Evolutionary conservation across 257 asterid species (phyloP).

Genomic region (Haberlea rhodopensis): DNA sequence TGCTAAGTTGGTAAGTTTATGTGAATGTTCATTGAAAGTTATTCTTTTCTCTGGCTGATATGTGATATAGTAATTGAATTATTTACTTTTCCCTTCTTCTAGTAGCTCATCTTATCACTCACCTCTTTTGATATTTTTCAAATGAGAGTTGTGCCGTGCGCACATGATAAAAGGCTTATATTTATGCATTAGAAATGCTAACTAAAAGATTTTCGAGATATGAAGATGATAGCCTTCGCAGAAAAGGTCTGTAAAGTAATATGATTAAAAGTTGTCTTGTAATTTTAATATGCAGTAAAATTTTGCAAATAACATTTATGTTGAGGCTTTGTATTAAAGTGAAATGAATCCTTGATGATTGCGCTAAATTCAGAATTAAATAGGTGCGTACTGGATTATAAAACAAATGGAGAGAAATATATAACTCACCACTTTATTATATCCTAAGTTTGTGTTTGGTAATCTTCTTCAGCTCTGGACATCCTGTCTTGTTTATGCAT

Average conservation of each 20-base stretch:
- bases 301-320: background rate
- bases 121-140: conserved; percentile 18
- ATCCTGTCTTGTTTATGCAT: conserved; percentile 11
- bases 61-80: conserved; percentile 11
- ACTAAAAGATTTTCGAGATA: conserved; percentile 2
- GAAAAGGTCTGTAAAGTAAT: background rate
- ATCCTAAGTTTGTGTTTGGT: background rate
- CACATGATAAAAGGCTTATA: conserved; percentile 11
- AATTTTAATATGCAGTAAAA: background rate
- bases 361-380: background rate
- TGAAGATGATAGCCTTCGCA: conserved; percentile 1
- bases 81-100: conserved; percentile 11
- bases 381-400: conserved; percentile 5
- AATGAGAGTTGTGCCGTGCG: conserved; percentile 1
- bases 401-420: background rate
- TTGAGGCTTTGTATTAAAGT: conserved; percentile 6
- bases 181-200: background rate
- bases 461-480: conserved; percentile 6
- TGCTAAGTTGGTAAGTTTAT: conserved; percentile 75
- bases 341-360: conserved; percentile 9
- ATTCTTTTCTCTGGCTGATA: background rate
- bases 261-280: conserved; percentile 7
- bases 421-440: conserved; percentile 3
- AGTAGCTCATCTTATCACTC: background rate
- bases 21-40: background rate